Conservation (phyloP, 495 filamentous ascomycete genomes). For the Letharia columbiana region DNA sequence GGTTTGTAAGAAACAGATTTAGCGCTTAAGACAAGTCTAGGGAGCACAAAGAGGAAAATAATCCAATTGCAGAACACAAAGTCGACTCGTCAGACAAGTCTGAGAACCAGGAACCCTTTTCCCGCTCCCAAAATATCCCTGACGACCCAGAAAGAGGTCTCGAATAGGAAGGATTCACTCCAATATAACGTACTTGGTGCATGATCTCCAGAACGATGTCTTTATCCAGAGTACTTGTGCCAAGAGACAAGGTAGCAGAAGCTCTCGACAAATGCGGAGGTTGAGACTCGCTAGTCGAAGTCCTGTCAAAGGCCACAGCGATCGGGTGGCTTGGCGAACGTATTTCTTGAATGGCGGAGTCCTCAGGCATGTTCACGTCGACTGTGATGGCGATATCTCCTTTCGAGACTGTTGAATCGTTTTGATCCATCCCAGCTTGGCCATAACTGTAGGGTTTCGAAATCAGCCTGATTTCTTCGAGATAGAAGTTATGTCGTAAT, state of each 20-base stretch:
- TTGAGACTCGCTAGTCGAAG: slow-evolving; percentile 36
- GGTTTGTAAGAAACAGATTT: neutral
- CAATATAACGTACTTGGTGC: slow-evolving; percentile 24
- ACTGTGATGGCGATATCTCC: slow-evolving; percentile 50
- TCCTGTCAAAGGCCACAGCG: slow-evolving; percentile 50
- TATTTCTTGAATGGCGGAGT: slow-evolving; percentile 47
- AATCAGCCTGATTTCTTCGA: neutral
- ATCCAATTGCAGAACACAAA: neutral
- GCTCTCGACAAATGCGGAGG: slow-evolving; percentile 46
- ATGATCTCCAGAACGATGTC: slow-evolving; percentile 50
- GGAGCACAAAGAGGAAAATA: neutral
- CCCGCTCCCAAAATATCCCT: neutral
- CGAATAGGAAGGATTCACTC: neutral
- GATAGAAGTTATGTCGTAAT: neutral
- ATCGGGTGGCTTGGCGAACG: slow-evolving; percentile 62
- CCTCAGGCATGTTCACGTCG: slow-evolving; percentile 48
- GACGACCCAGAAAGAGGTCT: neutral
- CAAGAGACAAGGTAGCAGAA: slow-evolving; percentile 50
- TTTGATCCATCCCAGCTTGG: slow-evolving; percentile 8
- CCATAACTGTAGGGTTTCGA: slow-evolving; percentile 33
- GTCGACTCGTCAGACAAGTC: neutral
- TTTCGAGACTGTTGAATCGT: neutral
- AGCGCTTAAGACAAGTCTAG: neutral
- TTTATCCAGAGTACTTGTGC: slow-evolving; percentile 21
- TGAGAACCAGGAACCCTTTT: neutral